Base-by-base conservation (phyloP, 208 protist genomes). In the Angomonas ambiguus region DNA sequence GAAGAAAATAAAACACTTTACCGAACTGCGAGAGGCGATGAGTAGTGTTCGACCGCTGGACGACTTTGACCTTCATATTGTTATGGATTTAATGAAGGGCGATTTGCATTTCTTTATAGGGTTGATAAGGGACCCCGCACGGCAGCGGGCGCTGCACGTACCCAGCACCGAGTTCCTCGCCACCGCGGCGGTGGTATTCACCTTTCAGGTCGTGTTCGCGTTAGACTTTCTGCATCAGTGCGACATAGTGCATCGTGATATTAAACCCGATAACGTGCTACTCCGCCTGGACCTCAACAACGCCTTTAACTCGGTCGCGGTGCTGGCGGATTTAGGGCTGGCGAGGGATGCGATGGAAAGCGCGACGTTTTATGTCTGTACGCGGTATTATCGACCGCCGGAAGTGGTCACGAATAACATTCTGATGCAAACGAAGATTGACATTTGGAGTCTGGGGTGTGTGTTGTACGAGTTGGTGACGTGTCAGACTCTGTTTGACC, bases 181-280 rank as follows among this genome's bases (percentile, higher is more conserved):
- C 10, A 65, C 79, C 35, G 83, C 89, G 34, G 70, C 82, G 27
- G 82, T 81, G 24, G 80, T 92, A 48, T 94, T 96, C 62, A 78
- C 85, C 6, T 93, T 92, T 45, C 91, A 97, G 65, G 78, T 96
- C 42, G 80, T 77, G 62, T 88, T 91, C 62, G 94, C 89, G n/a
- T 69, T 97, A 3, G 85, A 93, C 65, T 97, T 88, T 74, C 70
- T 97, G 8, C 82, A 96, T 31, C 85, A 95, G 75, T 92, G 87
- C 53, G 71, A 78, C 61, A 83, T 97, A 49, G 80, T 99, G 24
- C 98, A 98, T 71, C 79, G 97, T 35, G 97, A 99, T 62, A 79
- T 99, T 72, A 99, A 99, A 79, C 98, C 98, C 20, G 87, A 92
- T 68, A 99, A 99, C 75, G 80, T 99, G 22, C 88, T 99, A 11